phyloP scores from a whole-genome alignment of 2,329 filamentous ascomycete genomes.

The Aspergillus transmontanensis region DNA sequence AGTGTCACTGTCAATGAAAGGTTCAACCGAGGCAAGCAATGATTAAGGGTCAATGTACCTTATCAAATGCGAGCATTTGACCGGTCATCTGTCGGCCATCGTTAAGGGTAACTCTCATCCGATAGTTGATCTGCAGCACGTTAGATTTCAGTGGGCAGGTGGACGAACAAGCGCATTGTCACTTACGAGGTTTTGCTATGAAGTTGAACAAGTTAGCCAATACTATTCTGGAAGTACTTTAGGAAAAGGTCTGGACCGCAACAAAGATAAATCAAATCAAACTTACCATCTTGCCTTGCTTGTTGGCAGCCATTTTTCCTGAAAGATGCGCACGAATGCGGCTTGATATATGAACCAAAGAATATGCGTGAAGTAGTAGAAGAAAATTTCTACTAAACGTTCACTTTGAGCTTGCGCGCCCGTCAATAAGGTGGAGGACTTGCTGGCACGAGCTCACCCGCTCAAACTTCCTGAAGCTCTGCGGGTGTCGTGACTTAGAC shows the following conservation, averaged over 20 bases:
- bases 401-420: constrained; percentile 17
- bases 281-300: constrained; percentile 99
- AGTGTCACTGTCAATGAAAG: constrained; percentile 3
- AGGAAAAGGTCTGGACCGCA: not conserved
- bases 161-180: not conserved
- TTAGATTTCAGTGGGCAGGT: constrained; percentile 42
- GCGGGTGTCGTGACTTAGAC: constrained; percentile 18
- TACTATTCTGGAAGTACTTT: not conserved
- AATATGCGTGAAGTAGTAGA: constrained; percentile 25
- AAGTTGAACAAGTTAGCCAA: constrained; percentile 55
- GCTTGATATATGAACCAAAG: constrained; percentile 38
- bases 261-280: constrained; percentile 14
- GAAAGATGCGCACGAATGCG: constrained; percentile 48
- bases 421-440: constrained; percentile 7
- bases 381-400: constrained; percentile 23
- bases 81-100: constrained; percentile 96
- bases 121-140: constrained; percentile 87
- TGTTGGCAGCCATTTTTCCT: constrained; percentile 68
- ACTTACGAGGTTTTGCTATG: constrained; percentile 67
- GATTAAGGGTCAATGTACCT: constrained; percentile 59
- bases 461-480: constrained; percentile 14
- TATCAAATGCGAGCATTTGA: constrained; percentile 98
- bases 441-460: constrained; percentile 17
- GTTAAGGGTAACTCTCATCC: constrained; percentile 94
- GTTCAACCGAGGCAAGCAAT: not conserved